phyloP scores from a whole-genome alignment of 257 asterid species.

The Sherardia arvensis region DNA sequence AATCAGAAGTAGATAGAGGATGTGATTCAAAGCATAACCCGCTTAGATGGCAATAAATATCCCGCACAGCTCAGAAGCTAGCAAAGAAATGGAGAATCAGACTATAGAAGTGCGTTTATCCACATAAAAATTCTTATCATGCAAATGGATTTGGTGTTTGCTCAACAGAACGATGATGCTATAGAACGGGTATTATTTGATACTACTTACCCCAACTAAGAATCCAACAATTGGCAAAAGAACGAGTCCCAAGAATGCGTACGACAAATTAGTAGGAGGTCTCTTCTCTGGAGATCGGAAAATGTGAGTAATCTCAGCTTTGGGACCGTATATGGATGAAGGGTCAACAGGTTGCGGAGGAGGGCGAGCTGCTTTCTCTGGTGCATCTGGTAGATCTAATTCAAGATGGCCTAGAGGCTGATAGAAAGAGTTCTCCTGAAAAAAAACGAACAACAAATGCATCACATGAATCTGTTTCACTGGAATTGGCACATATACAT shows the following conservation, averaged over 20 bases:
- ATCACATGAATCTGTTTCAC: not conserved
- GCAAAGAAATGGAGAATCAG: not conserved
- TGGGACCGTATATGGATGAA: conserved; percentile 74
- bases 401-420: conserved; percentile 65
- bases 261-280: conserved; percentile 74
- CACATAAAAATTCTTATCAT: not conserved
- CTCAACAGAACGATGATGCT: not conserved
- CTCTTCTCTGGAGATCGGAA: conserved; percentile 84
- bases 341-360: conserved; percentile 73
- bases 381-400: conserved; percentile 82
- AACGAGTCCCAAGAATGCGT: conserved; percentile 70
- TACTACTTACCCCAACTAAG: conserved; percentile 63
- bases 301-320: conserved; percentile 81
- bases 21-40: not conserved
- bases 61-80: not conserved
- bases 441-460: conserved; percentile 11
- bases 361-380: conserved; percentile 87
- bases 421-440: conserved; percentile 92
- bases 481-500: not conserved
- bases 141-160: not conserved
- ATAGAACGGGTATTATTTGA: not conserved
- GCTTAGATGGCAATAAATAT: not conserved
- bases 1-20: conserved; percentile 6
- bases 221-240: conserved; percentile 71
- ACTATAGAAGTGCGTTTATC: not conserved